Percentiles rank a stretch among this genome's conserved stretches.
Conservation (phyloP, 1,284 basidiomycete genomes). For the Ustanciosporium gigantosporum region DNA sequence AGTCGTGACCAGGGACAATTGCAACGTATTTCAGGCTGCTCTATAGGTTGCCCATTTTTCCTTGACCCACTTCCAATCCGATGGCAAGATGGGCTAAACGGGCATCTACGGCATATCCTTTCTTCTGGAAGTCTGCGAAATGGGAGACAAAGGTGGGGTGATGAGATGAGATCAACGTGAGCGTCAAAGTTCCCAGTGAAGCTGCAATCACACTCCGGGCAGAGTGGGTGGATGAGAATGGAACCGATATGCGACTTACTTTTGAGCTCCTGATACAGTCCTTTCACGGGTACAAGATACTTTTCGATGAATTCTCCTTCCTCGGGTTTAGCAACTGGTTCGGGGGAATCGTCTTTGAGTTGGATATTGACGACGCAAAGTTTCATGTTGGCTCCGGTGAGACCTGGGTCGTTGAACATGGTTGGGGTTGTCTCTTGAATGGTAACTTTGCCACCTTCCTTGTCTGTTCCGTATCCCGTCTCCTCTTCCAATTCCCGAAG, state of each 20-base stretch:
- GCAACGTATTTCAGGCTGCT: no score
- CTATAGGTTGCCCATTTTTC: constrained; percentile 30
- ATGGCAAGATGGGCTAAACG: constrained; percentile 55
- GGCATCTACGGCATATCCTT: constrained; percentile 54
- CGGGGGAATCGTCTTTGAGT: constrained; percentile 46
- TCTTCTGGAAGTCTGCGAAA: constrained; percentile 49
- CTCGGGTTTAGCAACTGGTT: constrained; percentile 57
- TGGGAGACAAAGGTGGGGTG: no score
- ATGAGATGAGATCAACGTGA: neutral
- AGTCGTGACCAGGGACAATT: no score
- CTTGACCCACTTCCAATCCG: constrained; percentile 45
- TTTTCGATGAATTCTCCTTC: constrained; percentile 59
- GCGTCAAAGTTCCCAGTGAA: no score
- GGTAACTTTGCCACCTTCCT: constrained; percentile 37
- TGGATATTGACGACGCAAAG: constrained; percentile 52
- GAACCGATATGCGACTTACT: constrained; percentile 24
- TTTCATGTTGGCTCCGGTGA: constrained; percentile 56
- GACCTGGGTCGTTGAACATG: constrained; percentile 56
- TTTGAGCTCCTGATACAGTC: constrained; percentile 38
- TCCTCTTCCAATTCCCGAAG: constrained; percentile 56
- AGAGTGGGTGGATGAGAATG: no score
- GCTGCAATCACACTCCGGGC: no score
- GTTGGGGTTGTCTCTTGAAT: constrained; percentile 42
- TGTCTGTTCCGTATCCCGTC: constrained; percentile 54
- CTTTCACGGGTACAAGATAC: constrained; percentile 51